Percentiles rank a stretch among this genome's conserved stretches.
Conservation (phyloP, 2,329 filamentous ascomycete species). For the Claviceps arundinis region DNA sequence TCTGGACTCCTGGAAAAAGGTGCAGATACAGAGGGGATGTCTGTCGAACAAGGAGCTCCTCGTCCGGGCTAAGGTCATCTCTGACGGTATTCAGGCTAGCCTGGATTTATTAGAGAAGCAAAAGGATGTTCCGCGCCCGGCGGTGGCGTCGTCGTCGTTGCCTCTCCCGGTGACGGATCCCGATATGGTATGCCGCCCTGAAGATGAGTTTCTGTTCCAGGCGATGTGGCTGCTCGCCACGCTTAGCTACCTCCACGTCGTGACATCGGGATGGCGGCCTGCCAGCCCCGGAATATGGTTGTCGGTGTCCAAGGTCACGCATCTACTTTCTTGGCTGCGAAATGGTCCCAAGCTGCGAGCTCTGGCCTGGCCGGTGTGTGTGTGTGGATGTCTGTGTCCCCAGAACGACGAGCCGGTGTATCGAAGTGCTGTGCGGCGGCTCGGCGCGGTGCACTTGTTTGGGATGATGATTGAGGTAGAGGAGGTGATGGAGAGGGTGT, state of each 20-base stretch:
- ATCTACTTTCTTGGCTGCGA: slow-evolving; percentile 21
- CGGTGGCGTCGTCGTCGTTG: neutral
- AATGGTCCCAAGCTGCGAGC: slow-evolving; percentile 19
- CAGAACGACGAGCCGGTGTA: slow-evolving; percentile 29
- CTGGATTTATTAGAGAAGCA: slow-evolving; percentile 18
- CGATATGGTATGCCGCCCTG: slow-evolving; percentile 10
- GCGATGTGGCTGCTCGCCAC: slow-evolving; percentile 35
- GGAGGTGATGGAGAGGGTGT: slow-evolving; percentile 33
- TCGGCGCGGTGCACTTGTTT: slow-evolving; percentile 31
- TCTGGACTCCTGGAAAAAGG: slow-evolving; percentile 42
- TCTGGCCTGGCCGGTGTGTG: slow-evolving; percentile 28
- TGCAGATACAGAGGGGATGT: slow-evolving; percentile 26
- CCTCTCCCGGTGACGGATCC: slow-evolving; percentile 9
- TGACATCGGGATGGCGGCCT: slow-evolving; percentile 38
- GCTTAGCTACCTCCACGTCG: slow-evolving; percentile 33
- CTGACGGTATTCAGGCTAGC: slow-evolving; percentile 21
- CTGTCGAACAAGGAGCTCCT: slow-evolving; percentile 34
- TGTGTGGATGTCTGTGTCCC: slow-evolving; percentile 27
- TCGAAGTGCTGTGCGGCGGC: slow-evolving; percentile 23
- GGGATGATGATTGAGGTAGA: slow-evolving; percentile 31
- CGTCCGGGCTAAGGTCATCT: slow-evolving; percentile 28
- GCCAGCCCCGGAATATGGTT: slow-evolving; percentile 26
- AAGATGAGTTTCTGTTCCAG: slow-evolving; percentile 16
- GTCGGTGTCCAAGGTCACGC: slow-evolving; percentile 19
- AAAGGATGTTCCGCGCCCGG: neutral